Percentiles rank a stretch among this genome's conserved stretches.
Conservation (phyloP, 495 filamentous ascomycete genomes). For the Podospora conica region DNA sequence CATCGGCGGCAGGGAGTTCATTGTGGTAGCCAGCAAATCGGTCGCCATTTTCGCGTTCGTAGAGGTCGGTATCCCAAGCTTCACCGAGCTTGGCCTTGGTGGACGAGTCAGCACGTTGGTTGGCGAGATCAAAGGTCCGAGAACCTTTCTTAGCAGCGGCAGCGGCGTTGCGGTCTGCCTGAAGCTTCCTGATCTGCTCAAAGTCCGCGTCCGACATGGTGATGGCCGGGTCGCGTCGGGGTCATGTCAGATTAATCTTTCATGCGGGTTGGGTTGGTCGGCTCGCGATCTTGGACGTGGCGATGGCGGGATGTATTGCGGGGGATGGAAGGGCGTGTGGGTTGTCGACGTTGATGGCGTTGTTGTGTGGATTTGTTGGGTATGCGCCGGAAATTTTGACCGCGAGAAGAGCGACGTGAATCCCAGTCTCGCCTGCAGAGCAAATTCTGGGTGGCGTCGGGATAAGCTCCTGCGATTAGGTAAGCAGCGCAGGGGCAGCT, state of each 20-base stretch:
- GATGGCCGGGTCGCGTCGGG: conserved; percentile 11
- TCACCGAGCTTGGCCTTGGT: conserved; percentile 95
- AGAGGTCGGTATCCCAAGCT: conserved; percentile 87
- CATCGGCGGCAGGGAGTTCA: conserved; percentile 75
- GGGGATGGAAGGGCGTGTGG: neutral
- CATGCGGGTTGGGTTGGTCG: conserved; percentile 3
- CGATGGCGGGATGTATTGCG: neutral
- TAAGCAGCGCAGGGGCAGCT: conserved; percentile 4
- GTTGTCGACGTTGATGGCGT: neutral
- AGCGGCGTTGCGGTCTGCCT: conserved; percentile 87
- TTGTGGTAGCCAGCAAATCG: conserved; percentile 89
- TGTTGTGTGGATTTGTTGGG: neutral
- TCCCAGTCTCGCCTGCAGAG: conserved; percentile 6
- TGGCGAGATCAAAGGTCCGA: conserved; percentile 77
- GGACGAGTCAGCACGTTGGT: conserved; percentile 81
- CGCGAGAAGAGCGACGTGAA: conserved; percentile 5
- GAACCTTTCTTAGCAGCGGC: conserved; percentile 79
- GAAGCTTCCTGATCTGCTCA: conserved; percentile 72
- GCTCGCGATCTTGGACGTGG: neutral
- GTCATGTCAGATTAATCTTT: conserved; percentile 11
- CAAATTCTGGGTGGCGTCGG: conserved; percentile 7
- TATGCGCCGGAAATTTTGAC: conserved; percentile 7
- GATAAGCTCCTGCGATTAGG: conserved; percentile 7
- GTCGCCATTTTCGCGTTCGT: conserved; percentile 70
- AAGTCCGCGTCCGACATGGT: conserved; percentile 69